Evolutionary conservation across 176 grass and related monocot species (phyloP).

Genomic region (Oryza australiensis): DNA sequence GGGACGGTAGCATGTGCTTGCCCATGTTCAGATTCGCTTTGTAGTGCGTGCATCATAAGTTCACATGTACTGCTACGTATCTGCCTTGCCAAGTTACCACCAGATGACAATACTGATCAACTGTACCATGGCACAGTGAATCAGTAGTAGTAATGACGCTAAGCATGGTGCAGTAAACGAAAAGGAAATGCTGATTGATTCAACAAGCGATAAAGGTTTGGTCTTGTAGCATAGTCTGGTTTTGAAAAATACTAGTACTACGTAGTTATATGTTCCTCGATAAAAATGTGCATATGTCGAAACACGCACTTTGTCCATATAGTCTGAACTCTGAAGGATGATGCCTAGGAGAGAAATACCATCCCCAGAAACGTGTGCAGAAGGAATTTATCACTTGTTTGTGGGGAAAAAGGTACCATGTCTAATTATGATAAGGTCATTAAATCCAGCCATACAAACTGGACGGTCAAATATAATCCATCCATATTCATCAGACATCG

Average conservation of each 20-base stretch:
- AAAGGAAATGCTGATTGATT: not conserved
- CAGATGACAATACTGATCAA: not conserved
- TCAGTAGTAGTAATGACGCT: no score
- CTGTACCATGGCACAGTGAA: not conserved
- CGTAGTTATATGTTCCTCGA: not conserved
- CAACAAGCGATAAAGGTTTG: not conserved
- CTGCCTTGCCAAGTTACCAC: not conserved
- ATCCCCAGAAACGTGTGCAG: not conserved
- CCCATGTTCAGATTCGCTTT: conserved; percentile 30
- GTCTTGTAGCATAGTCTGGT: not conserved
- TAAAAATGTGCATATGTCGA: not conserved
- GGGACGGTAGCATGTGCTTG: conserved; percentile 38
- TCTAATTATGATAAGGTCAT: not conserved
- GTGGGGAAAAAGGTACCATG: not conserved
- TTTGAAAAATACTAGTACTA: not conserved
- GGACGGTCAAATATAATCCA: conserved; percentile 26
- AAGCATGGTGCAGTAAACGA: not conserved
- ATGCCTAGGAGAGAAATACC: not conserved
- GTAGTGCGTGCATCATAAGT: not conserved
- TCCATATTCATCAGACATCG: not conserved
- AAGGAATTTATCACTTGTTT: not conserved
- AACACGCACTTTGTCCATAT: no score
- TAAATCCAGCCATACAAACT: conserved; percentile 8
- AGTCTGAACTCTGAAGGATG: not conserved
- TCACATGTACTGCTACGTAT: conserved; percentile 26